Base-by-base conservation (phyloP, 176 grass and related monocot genomes). In the Leersia perrieri region DNA sequence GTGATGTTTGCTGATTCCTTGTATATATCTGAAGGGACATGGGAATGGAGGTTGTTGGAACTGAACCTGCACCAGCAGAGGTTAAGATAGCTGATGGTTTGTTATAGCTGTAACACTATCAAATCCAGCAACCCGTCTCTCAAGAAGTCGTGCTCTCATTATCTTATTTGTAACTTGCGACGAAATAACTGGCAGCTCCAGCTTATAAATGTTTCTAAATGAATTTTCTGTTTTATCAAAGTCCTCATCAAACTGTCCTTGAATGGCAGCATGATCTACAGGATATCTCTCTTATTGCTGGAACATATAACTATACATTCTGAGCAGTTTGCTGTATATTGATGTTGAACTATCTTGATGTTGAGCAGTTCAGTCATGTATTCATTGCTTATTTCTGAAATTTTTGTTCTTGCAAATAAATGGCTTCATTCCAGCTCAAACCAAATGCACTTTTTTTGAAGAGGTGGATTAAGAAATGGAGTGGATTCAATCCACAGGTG, bases 31-130 rank as follows among this genome's bases (percentile, higher is more conserved):
- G 78, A 78, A 82, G 78, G 73, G 69, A 76, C 75, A 95, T 99
- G 96, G 96, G 89, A 83, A 86, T 99, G 90, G 92, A 99, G 82
- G 89, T 90, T 15, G 27, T 81, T 39, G 92, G 76, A 49, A 80
- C 78, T 88, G 92, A 99, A 82, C 26, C 40, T 66, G 69, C 88
- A 79, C 82, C 87, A 79, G 90, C n/a, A 39, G 84, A 86, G 58
- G 81, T 85, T 72, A 82, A 91, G 40, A 83, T 87, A 87, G 74
- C 73, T 84, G 86, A 93, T 81, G 81, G 45, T n/a, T n/a, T n/a
- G n/a, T n/a, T n/a, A n/a, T n/a, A n/a, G n/a, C n/a, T n/a, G n/a
- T n/a, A n/a, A n/a, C n/a, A n/a, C n/a, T n/a, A n/a, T n/a, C 84
- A 36, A 90, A 83, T 10, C 63, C 38, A 80, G 75, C 63, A 75